phyloP scores from a whole-genome alignment of 371 early-diverging fungal species.

The Apophysomyces elegans region DNA sequence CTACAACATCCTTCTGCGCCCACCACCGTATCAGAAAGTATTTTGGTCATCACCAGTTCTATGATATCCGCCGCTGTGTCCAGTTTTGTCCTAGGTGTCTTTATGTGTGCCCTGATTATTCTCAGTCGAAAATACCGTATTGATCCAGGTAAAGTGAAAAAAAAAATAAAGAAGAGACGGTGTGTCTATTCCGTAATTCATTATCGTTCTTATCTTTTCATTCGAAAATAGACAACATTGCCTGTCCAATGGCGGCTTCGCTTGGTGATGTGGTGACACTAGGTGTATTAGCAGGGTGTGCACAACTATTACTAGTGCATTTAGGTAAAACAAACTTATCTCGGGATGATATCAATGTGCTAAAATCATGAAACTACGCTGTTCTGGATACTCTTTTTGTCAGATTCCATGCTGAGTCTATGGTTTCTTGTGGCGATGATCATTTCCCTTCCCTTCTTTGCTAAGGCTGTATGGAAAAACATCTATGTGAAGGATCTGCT shows the following conservation, averaged over 20 bases:
- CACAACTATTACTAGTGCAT: conserved; percentile 46
- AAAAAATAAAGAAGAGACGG: neutral
- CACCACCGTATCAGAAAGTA: conserved; percentile 57
- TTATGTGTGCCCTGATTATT: conserved; percentile 77
- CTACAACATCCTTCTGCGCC: conserved; percentile 55
- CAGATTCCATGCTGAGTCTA: conserved; percentile 54
- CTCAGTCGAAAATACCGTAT: conserved; percentile 65
- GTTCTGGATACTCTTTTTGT: neutral
- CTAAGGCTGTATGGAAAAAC: conserved; percentile 59
- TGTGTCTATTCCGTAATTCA: neutral
- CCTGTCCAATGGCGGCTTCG: conserved; percentile 74
- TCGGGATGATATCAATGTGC: too few relatives aligned
- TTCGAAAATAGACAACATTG: conserved; percentile 58
- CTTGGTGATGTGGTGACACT: conserved; percentile 79
- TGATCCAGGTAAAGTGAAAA: conserved; percentile 72
- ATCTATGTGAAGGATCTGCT: conserved; percentile 66
- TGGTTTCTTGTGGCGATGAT: conserved; percentile 53
- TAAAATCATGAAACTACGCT: too few relatives aligned
- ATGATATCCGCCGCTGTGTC: conserved; percentile 78
- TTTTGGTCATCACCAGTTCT: conserved; percentile 70
- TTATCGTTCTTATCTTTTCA: too few relatives aligned
- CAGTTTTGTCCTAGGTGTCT: conserved; percentile 72
- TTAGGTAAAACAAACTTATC: conserved; percentile 37
- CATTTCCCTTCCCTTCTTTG: conserved; percentile 60
- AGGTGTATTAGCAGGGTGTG: conserved; percentile 62